Evolutionary conservation across 306 rosid genomes (phyloP).

Genomic region (Cicer yamashitae): DNA sequence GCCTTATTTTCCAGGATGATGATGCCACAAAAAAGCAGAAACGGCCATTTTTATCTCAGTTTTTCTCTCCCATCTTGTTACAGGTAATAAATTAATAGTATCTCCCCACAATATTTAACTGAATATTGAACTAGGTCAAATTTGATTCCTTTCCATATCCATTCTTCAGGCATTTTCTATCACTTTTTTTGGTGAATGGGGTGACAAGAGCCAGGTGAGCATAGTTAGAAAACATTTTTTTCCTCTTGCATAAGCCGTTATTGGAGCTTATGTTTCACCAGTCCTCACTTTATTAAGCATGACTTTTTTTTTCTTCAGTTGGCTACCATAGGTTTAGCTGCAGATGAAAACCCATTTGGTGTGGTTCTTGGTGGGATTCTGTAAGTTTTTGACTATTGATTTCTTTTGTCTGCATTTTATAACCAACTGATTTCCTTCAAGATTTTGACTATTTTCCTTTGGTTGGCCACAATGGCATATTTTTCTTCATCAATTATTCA

Average conservation of each 20-base stretch:
- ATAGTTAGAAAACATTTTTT: slow-evolving; percentile 6
- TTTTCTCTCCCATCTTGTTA: slow-evolving; percentile 79
- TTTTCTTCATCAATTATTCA: slow-evolving; percentile 15
- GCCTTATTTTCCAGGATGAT: slow-evolving; percentile 59
- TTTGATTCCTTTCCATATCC: slow-evolving; percentile 39
- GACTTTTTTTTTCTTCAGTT: slow-evolving; percentile 62
- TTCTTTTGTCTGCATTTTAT: slow-evolving; percentile 9
- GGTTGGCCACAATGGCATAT: slow-evolving; percentile 11
- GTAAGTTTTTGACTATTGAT: slow-evolving; percentile 56
- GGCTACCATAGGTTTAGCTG: slow-evolving; percentile 95
- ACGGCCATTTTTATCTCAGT: slow-evolving; percentile 65
- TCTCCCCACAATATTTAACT: slow-evolving; percentile 18
- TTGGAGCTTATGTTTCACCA: slow-evolving; percentile 33
- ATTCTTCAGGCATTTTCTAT: slow-evolving; percentile 85
- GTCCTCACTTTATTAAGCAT: slow-evolving; percentile 31
- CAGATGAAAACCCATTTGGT: slow-evolving; percentile 90
- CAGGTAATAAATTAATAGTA: slow-evolving; percentile 59
- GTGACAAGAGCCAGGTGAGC: slow-evolving; percentile 96
- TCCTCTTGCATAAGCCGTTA: slow-evolving; percentile 9
- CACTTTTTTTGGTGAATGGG: slow-evolving; percentile 98
- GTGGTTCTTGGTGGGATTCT: slow-evolving; percentile 95
- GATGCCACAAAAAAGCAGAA: slow-evolving; percentile 66
- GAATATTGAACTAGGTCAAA: slow-evolving; percentile 22
- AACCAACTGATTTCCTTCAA: slow-evolving; percentile 10
- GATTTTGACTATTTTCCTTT: slow-evolving; percentile 29